Conservation (phyloP, 805 yeast species). For the Cyberlindnera mrakii region DNA sequence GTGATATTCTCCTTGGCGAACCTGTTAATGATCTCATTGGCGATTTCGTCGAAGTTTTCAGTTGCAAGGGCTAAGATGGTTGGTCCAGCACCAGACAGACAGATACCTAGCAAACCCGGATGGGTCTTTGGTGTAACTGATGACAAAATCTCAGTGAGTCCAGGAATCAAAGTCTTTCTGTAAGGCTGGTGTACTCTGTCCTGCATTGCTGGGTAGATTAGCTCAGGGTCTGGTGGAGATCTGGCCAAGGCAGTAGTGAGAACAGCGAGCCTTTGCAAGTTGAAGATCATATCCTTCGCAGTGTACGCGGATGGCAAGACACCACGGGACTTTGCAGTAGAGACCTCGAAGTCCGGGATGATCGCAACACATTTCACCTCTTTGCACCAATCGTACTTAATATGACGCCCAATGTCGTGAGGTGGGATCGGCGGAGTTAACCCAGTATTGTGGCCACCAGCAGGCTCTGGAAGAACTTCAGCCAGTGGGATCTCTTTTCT, state of each 20-base stretch:
- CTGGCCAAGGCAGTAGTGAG: conserved; percentile 88
- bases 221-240: conserved; percentile 71
- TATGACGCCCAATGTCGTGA: conserved; percentile 76
- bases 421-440: conserved; percentile 80
- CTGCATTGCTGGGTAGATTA: conserved; percentile 93
- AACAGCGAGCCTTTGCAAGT: conserved; percentile 88
- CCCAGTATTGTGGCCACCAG: conserved; percentile 65
- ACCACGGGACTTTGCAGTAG: conserved; percentile 86
- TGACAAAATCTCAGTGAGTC: conserved; percentile 72
- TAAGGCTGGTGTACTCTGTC: conserved; percentile 97
- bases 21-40: conserved; percentile 62
- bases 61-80: conserved; percentile 93
- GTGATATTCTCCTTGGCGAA: conserved; percentile 61
- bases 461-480: conserved; percentile 74
- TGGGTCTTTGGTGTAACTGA: conserved; percentile 77
- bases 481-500: conserved; percentile 81
- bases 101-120: conserved; percentile 86
- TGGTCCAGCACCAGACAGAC: conserved; percentile 97
- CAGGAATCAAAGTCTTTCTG: conserved; percentile 87
- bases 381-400: conserved; percentile 76
- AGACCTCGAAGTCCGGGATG: conserved; percentile 90
- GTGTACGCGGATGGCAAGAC: conserved; percentile 81
- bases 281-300: conserved; percentile 80
- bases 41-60: conserved; percentile 76
- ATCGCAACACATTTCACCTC: conserved; percentile 84